Evolutionary conservation across 139 green algal genomes (phyloP).

Genomic region (Volvox reticuliferus): DNA sequence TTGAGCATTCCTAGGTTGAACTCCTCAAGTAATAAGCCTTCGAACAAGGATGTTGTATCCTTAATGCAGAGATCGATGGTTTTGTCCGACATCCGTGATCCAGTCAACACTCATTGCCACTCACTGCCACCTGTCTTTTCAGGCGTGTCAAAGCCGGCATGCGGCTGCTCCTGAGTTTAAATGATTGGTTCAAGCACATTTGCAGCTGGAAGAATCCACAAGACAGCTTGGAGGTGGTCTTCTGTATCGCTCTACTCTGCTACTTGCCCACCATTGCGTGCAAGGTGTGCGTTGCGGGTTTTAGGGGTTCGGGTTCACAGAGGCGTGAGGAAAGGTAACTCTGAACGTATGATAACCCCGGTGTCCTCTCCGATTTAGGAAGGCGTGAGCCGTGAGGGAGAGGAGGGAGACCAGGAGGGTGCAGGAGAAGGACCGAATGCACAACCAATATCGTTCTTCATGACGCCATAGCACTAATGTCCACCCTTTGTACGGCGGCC

Average conservation of each 20-base stretch:
- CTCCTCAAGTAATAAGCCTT: no score
- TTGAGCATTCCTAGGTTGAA: no score
- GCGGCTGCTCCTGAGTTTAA: not conserved
- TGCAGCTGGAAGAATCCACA: constrained; percentile 25
- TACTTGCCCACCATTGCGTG: constrained; percentile 34
- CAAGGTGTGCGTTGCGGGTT: not conserved
- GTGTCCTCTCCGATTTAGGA: no score
- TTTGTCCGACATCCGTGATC: not conserved
- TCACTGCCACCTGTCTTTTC: not conserved
- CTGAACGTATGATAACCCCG: no score
- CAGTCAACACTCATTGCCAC: not conserved
- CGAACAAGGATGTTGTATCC: no score
- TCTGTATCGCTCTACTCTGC: constrained; percentile 45
- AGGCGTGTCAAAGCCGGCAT: constrained; percentile 37
- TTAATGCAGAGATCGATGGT: not conserved
- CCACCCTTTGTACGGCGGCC: not conserved
- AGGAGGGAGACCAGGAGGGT: no score
- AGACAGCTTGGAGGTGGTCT: constrained; percentile 41
- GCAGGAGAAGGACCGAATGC: no score
- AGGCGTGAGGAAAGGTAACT: no score
- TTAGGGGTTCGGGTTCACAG: no score
- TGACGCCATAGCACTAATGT: no score
- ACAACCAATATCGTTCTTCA: no score
- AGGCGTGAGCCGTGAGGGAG: no score
- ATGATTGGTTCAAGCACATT: constrained; percentile 44